These are phyloP conservation scores for Euclidium syriacum DNA, from an alignment of 345 rosid species.

Conservation along the genomic window DNA sequence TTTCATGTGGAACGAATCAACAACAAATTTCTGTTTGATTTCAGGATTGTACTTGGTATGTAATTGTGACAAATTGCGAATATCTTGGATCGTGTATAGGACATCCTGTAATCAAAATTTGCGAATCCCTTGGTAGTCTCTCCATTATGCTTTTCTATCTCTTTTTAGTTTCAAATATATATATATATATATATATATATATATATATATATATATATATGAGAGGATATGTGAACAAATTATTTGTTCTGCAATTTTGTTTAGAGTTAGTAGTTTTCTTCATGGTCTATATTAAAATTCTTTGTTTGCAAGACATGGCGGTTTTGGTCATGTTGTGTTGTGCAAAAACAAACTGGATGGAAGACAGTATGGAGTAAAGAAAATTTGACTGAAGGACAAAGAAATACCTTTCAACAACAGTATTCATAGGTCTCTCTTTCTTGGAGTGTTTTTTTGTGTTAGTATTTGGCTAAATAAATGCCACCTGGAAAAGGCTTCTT, in stretches of 20 bases:
- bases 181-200: not conserved
- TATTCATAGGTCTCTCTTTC: conserved; percentile 10
- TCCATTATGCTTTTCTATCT: conserved; percentile 1
- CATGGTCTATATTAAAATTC: conserved; percentile 13
- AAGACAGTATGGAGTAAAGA: conserved; percentile 95
- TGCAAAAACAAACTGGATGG: conserved; percentile 98
- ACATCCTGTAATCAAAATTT: too few relatives aligned
- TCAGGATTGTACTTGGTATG: too few relatives aligned
- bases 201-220: not conserved
- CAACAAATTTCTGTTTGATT: too few relatives aligned
- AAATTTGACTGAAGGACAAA: conserved; percentile 91
- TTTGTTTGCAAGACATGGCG: conserved; percentile 73
- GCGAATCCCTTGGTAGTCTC: conserved; percentile 67
- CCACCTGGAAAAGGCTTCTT: not conserved
- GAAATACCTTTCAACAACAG: conserved; percentile 64
- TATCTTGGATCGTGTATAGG: too few relatives aligned
- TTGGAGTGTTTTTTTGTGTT: conserved; percentile 10
- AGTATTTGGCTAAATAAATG: not conserved
- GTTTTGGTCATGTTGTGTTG: conserved; percentile 87
- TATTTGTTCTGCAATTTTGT: not conserved
- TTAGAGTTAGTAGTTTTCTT: not conserved
- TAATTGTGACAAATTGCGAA: too few relatives aligned
- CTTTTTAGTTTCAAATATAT: not conserved
- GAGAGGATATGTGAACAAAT: not conserved
- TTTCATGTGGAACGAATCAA: too few relatives aligned